Percentiles rank a stretch among this genome's conserved stretches.
These are phyloP conservation scores for Cystobasidiaceae sp. DNA, from an alignment of 1,284 basidiomycete genomes.

Conservation along the genomic window DNA sequence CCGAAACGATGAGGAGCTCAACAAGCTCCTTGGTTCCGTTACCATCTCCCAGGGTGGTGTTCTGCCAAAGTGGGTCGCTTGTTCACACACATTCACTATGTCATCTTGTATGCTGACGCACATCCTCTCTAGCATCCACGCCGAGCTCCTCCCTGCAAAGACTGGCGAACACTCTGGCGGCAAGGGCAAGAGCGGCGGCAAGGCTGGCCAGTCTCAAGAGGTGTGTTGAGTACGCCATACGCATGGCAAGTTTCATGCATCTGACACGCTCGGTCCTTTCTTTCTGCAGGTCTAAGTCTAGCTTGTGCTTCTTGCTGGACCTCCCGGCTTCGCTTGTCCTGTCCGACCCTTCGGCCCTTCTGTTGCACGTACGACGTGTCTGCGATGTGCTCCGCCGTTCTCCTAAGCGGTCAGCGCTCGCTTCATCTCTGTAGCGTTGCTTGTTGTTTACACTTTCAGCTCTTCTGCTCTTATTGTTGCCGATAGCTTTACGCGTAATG, in stretches of 20 bases:
- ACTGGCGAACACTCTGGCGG: conserved; percentile 16
- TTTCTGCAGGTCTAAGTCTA: too few relatives aligned
- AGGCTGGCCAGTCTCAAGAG: conserved; percentile 25
- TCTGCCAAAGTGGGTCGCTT: conserved; percentile 48
- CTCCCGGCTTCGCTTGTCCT: too few relatives aligned
- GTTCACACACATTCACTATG: not conserved
- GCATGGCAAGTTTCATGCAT: not conserved
- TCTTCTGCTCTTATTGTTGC: too few relatives aligned
- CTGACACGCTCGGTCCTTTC: not conserved
- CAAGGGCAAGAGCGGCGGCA: conserved; percentile 28
- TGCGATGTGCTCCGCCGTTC: too few relatives aligned
- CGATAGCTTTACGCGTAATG: too few relatives aligned
- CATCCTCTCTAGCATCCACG: conserved; percentile 20
- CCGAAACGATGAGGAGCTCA: conserved; percentile 53
- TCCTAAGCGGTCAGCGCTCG: too few relatives aligned
- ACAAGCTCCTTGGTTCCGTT: conserved; percentile 73
- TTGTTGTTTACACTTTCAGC: too few relatives aligned
- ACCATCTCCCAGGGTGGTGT: conserved; percentile 90
- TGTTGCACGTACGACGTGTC: too few relatives aligned
- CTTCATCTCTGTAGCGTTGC: too few relatives aligned
- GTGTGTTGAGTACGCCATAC: not conserved
- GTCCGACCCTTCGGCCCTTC: too few relatives aligned
- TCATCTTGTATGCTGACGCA: not conserved
- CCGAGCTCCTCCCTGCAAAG: conserved; percentile 31
- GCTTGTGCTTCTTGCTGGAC: too few relatives aligned